Evolutionary conservation across 805 yeast species (phyloP).

Genomic region (Saccharomycopsis guyanensis): DNA sequence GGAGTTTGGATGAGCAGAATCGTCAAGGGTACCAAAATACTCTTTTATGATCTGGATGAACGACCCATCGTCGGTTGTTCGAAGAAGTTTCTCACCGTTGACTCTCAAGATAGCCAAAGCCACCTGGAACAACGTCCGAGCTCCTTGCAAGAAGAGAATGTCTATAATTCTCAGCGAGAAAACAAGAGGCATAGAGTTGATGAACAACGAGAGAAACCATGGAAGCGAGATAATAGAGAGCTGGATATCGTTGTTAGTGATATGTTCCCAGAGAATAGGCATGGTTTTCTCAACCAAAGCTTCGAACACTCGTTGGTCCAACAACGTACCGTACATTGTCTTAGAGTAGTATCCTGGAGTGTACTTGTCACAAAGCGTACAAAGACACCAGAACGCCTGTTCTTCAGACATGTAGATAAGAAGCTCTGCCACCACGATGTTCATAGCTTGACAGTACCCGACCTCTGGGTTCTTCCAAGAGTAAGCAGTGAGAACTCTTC

Average conservation of each 20-base stretch:
- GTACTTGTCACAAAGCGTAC: slow-evolving; percentile 69
- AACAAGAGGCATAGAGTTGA: slow-evolving; percentile 90
- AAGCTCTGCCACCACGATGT: slow-evolving; percentile 77
- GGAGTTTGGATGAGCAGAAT: slow-evolving; percentile 70
- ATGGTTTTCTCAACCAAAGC: slow-evolving; percentile 79
- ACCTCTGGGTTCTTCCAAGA: slow-evolving; percentile 96
- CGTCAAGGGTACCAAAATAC: slow-evolving; percentile 70
- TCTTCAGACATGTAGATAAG: slow-evolving; percentile 88
- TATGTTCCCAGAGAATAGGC: slow-evolving; percentile 84
- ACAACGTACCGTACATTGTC: slow-evolving; percentile 93
- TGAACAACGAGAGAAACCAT: slow-evolving; percentile 88
- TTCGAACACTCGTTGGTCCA: slow-evolving; percentile 93
- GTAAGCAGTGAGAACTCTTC: slow-evolving; percentile 87
- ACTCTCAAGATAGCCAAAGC: slow-evolving; percentile 85
- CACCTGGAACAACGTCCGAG: slow-evolving; percentile 83
- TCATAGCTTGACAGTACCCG: slow-evolving; percentile 99
- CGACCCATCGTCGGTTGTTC: slow-evolving; percentile 85
- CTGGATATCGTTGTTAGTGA: slow-evolving; percentile 74
- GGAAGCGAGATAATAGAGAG: slow-evolving; percentile 89
- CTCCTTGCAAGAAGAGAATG: slow-evolving; percentile 83
- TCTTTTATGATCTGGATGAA: slow-evolving; percentile 80
- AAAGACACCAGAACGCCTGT: slow-evolving; percentile 92
- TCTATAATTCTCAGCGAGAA: slow-evolving; percentile 90
- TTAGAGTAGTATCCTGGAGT: slow-evolving; percentile 95
- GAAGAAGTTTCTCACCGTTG: slow-evolving; percentile 76